Evolutionary conservation across 2,329 filamentous ascomycete species (phyloP).

Genomic region (Ophioceras dolichostomum): DNA sequence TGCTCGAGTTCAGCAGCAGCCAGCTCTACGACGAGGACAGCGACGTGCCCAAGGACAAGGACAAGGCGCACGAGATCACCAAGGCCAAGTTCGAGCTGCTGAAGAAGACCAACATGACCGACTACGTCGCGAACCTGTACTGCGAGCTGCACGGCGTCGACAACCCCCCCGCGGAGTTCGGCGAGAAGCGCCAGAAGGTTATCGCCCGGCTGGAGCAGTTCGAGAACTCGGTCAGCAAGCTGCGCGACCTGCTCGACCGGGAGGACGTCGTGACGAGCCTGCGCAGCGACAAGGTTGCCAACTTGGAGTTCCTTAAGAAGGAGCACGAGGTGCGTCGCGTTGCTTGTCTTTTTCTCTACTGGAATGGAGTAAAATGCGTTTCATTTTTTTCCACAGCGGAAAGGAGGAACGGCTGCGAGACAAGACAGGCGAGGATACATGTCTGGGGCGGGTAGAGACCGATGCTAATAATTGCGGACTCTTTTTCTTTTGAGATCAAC

Average conservation of each 20-base stretch:
- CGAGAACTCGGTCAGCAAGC: constrained; percentile 79
- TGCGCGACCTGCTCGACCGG: constrained; percentile 73
- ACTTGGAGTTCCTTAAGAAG: constrained; percentile 96
- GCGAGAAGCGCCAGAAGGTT: constrained; percentile 81
- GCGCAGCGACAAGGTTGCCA: constrained; percentile 93
- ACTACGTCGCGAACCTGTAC: constrained; percentile 89
- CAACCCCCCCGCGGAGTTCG: constrained; percentile 72
- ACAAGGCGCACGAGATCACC: constrained; percentile 55
- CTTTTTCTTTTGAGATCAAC: not conserved
- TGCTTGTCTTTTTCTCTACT: too few relatives aligned
- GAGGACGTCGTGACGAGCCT: constrained; percentile 86
- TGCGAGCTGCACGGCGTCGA: constrained; percentile 75
- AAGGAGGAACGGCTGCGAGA: too few relatives aligned
- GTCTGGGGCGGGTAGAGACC: too few relatives aligned
- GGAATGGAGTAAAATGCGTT: too few relatives aligned
- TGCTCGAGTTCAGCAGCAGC: constrained; percentile 82
- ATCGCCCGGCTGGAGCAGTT: constrained; percentile 70
- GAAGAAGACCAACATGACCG: constrained; percentile 97
- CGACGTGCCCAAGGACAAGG: constrained; percentile 37
- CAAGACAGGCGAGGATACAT: too few relatives aligned
- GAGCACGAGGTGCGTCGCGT: constrained; percentile 65
- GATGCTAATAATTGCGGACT: too few relatives aligned
- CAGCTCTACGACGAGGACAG: constrained; percentile 62
- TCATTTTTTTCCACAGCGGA: too few relatives aligned
- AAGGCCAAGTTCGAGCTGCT: constrained; percentile 87